Conservation (phyloP, 1,284 basidiomycete species). For the Earliella scabrosa region DNA sequence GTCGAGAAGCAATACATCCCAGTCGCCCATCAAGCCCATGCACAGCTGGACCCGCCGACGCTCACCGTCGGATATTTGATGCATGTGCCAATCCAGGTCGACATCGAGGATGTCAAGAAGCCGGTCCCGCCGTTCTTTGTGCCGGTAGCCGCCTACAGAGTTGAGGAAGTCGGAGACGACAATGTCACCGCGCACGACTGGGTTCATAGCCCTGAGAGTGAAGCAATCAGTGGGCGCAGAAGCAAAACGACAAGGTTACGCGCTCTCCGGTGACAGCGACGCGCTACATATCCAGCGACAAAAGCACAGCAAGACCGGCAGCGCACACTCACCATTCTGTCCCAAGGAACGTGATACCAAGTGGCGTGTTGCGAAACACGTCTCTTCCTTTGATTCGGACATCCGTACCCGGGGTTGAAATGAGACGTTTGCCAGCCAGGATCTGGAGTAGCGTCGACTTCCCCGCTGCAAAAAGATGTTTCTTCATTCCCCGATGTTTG, state of each 20-base stretch:
- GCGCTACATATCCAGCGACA: too few relatives aligned
- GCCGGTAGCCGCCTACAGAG: slow-evolving; percentile 93
- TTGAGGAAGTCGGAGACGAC: slow-evolving; percentile 90
- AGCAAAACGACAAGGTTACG: too few relatives aligned
- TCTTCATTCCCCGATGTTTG: neutral
- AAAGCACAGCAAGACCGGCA: neutral
- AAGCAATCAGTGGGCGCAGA: too few relatives aligned
- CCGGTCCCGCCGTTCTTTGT: slow-evolving; percentile 87
- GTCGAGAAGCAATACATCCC: slow-evolving; percentile 93
- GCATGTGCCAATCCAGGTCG: slow-evolving; percentile 93
- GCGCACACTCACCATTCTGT: slow-evolving; percentile 74
- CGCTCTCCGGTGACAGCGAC: too few relatives aligned
- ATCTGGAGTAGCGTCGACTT: slow-evolving; percentile 96
- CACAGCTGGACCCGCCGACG: slow-evolving; percentile 92
- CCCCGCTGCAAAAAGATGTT: slow-evolving; percentile 59
- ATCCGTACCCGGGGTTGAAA: slow-evolving; percentile 59
- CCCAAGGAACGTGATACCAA: slow-evolving; percentile 89
- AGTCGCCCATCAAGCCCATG: slow-evolving; percentile 96
- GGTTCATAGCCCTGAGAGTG: slow-evolving; percentile 83
- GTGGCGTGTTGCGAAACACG: slow-evolving; percentile 78
- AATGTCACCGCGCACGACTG: slow-evolving; percentile 93
- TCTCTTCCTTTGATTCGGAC: slow-evolving; percentile 81
- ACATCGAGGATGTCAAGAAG: slow-evolving; percentile 94
- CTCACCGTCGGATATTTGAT: slow-evolving; percentile 95
- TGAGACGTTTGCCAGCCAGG: slow-evolving; percentile 90